phyloP scores from a whole-genome alignment of 495 filamentous ascomycete species.

The Filosporella fistucella region DNA sequence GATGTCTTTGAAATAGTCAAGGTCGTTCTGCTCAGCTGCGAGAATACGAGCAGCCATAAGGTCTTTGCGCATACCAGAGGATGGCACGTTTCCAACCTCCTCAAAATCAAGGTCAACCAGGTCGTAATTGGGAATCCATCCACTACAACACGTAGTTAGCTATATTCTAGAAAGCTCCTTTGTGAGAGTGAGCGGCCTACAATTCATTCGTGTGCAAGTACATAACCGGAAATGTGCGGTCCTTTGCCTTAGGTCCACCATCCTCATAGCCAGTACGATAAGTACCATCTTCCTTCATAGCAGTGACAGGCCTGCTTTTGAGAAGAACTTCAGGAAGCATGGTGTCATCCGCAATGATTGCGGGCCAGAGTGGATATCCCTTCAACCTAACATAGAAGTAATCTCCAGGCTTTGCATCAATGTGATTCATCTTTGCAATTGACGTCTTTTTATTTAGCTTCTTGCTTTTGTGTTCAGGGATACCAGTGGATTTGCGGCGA shows the following conservation, averaged over 20 bases:
- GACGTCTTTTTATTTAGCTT: constrained; percentile 83
- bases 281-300: constrained; percentile 71
- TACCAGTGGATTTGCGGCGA: constrained; percentile 60
- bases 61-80: constrained; percentile 70
- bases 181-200: constrained; percentile 50
- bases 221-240: constrained; percentile 89
- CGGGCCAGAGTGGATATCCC: constrained; percentile 87
- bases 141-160: constrained; percentile 43
- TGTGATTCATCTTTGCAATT: constrained; percentile 60
- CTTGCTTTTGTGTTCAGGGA: constrained; percentile 67
- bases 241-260: constrained; percentile 73
- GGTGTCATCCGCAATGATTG: constrained; percentile 85
- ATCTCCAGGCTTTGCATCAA: constrained; percentile 79
- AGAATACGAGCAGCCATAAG: constrained; percentile 69
- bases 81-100: constrained; percentile 57
- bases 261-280: constrained; percentile 81
- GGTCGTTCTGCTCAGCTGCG: constrained; percentile 63
- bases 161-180: background rate
- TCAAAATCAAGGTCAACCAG: constrained; percentile 68
- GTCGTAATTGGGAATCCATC: constrained; percentile 79
- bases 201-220: constrained; percentile 93
- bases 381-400: constrained; percentile 84
- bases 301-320: constrained; percentile 72
- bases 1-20: constrained; percentile 73
- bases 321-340: constrained; percentile 76